phyloP scores from a whole-genome alignment of 441 rosid species.

The Daphne laureola region DNA sequence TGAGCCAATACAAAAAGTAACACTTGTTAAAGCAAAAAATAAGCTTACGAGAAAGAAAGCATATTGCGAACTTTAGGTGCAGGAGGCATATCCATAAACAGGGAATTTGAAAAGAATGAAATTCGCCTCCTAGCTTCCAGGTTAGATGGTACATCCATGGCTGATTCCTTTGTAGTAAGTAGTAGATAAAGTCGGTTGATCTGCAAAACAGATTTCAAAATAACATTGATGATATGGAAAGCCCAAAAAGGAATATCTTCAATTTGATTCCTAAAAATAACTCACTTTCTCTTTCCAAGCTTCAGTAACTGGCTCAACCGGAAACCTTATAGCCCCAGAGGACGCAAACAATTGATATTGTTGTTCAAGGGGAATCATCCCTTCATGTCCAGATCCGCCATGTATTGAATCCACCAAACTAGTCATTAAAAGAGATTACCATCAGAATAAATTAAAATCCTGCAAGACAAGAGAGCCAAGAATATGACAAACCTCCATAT shows the following conservation, averaged over 20 bases:
- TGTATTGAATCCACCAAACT: constrained; percentile 70
- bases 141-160: constrained; percentile 99
- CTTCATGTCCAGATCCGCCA: constrained; percentile 74
- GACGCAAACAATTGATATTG: constrained; percentile 85
- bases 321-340: constrained; percentile 84
- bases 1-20: neutral
- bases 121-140: constrained; percentile 97
- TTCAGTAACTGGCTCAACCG: constrained; percentile 64
- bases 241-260: neutral
- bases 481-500: constrained; percentile 44
- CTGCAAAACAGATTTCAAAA: constrained; percentile 30
- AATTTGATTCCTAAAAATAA: constrained; percentile 7
- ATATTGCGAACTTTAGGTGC: constrained; percentile 99
- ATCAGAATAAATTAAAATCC: constrained; percentile 16
- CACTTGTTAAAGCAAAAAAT: neutral
- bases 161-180: constrained; percentile 98
- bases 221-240: constrained; percentile 1
- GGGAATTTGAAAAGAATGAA: constrained; percentile 96
- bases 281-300: constrained; percentile 97
- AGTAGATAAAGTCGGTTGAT: constrained; percentile 79
- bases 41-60: constrained; percentile 98
- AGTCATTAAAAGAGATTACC: constrained; percentile 16
- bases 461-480: constrained; percentile 2
- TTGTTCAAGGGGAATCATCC: constrained; percentile 48
- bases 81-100: constrained; percentile 95